These are phyloP conservation scores for Mycothermus thermophilus DNA, from an alignment of 495 filamentous ascomycete species.

Conservation along the genomic window DNA sequence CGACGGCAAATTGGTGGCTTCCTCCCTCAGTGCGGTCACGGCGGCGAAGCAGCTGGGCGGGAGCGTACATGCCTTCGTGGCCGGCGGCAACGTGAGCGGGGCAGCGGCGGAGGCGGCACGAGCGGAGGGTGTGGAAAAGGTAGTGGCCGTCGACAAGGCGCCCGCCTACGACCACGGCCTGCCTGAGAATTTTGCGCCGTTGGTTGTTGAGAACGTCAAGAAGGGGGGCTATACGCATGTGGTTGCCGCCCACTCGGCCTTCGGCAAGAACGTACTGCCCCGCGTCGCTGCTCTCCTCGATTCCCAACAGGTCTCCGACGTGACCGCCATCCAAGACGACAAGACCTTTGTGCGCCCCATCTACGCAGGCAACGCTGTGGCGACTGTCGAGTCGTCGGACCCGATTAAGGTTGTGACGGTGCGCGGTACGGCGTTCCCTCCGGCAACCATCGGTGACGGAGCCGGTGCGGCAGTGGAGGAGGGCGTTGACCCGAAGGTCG, in stretches of 20 bases:
- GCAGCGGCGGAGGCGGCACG: constrained; percentile 82
- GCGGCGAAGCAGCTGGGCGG: constrained; percentile 82
- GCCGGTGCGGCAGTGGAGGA: constrained; percentile 47
- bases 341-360: constrained; percentile 95
- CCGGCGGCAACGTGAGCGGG: constrained; percentile 63
- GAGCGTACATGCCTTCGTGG: constrained; percentile 71
- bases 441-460: constrained; percentile 39
- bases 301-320: constrained; percentile 83
- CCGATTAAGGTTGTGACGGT: constrained; percentile 80
- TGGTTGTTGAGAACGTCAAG: constrained; percentile 92
- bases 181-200: constrained; percentile 86
- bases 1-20: constrained; percentile 69
- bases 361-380: constrained; percentile 93
- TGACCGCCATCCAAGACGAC: constrained; percentile 73
- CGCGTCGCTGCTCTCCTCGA: constrained; percentile 89
- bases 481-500: constrained; percentile 58
- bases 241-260: constrained; percentile 80
- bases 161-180: constrained; percentile 47
- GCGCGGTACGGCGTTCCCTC: constrained; percentile 75
- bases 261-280: constrained; percentile 93
- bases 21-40: constrained; percentile 73
- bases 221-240: constrained; percentile 85
- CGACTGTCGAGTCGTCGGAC: constrained; percentile 89
- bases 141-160: constrained; percentile 68
- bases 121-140: constrained; percentile 78